Base-by-base conservation (phyloP, 495 filamentous ascomycete species). In the Penicillium waksmanii region DNA sequence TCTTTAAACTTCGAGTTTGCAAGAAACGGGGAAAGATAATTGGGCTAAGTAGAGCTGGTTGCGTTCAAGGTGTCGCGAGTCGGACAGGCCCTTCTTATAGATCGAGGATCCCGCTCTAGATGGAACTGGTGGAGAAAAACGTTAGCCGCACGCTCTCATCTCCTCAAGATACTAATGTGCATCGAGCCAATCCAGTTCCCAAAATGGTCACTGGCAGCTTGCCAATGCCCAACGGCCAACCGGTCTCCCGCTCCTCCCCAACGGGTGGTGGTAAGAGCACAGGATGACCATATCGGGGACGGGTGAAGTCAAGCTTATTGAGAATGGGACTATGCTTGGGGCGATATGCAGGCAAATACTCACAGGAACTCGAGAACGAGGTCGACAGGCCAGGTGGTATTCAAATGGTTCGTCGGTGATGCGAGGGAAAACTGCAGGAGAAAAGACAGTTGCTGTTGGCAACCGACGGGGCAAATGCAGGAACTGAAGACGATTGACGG, bases 281-380 rank as follows among this genome's bases (percentile, higher is more conserved):
- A 36, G 27, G 31, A 36, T 44, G 36, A n/a, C 17, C 40, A 53
- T 36, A 23, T 52, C 33, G 42, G 19, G 35, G 51, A 57, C 57
- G 60, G 58, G 31, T 56, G 49, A 54, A 61, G 47, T 56, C 67
- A 70, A 65, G 62, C 62, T 67, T 60, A 63, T 66, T 59, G 57
- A 27, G 48, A 64, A 68, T 46, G 38, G 31, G 42, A 46, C 67
- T 13, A 52, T 12, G 9, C 5, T 27, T 34, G 44, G 53, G 51
- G 33, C 35, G 46, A 35, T 5, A 23, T 51, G 43, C 46, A 46
- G 35, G 21, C 19, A 38, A 56, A 65, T 55, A 63, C 61, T 61
- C 52, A 63, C 52, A 34, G 21, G 10, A 48, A 27, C 2, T 48
- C 19, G 21, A 48, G 9, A 27, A 48, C 46, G 46, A 48, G 46